Base-by-base conservation (phyloP, 345 rosid species). In the Citrus cavaleriei region DNA sequence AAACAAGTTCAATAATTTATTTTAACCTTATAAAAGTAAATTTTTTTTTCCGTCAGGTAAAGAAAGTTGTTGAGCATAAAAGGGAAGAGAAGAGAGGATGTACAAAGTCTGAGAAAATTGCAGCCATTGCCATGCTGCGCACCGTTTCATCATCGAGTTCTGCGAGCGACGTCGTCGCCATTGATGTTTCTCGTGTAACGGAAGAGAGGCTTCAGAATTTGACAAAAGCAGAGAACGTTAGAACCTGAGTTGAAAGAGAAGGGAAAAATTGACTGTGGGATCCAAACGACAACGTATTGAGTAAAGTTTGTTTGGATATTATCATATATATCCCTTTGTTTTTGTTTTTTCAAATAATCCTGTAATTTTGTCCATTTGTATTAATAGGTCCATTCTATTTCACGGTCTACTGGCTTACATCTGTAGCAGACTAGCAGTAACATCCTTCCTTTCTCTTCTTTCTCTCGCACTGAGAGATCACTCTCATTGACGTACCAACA, bases 91-190 rank as follows among this genome's bases (percentile, higher is more conserved):
- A 35, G 46, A 51, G 66, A 54, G n/a, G 51, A 51, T 90, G 85
- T 89, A 94, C 98, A 46, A 91, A 94, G 84, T 94, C 98, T 4
- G 97, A 89, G 97, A 96, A 96, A 77, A 94, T 91, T 25, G 98
- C 99, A 34, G 95, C 98, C 59, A 96, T 87, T 46, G 98, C 81
- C 99, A 96, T 96, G 83, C 94, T 89, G 61, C 92, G 88, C 38
- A 96, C 87, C 0, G 76, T 86, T 37, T 87, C 91, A 76, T 91
- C 98, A 67, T 96, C 91, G 22, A 94, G 88, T 86, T 89, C 92
- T 25, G 89, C 78, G 55, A 94, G 82, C 77, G 95, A 79, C 85
- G 82, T 85, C 68, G 72, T 57, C 82, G 40, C 78, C 67, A 65
- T 81, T 40, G 54, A 72, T n/a, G 40, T 22, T 38, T 46, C 18